Evolutionary conservation across 1,284 basidiomycete species (phyloP), one percentile per base, ranked within the genome.

Genomic region (Moniliophthora roreri): DNA sequence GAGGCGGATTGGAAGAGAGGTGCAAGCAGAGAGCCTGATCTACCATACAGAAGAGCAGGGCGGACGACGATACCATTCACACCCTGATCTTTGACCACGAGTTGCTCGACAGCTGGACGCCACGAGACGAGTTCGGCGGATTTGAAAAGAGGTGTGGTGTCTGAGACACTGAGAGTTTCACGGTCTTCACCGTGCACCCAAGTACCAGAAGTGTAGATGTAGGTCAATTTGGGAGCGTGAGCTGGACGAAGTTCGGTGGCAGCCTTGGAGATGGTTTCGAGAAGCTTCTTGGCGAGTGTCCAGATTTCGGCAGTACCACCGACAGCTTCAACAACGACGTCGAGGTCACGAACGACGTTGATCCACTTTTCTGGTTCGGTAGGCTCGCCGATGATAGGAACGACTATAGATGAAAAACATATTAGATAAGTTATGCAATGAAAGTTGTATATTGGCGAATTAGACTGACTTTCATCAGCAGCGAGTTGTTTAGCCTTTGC

Each of bases 31-130:
- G 77, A 78, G 1, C 69, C 79, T n/a, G 67, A 63, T 32, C 70
- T 69, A 0, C 80, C 80, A 54, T 81, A 82, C 9, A 82, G 52
- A 23, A 80, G 54, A 0, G 72, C 62, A 0, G 79, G 78, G 3
- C 81, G 73, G 34, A 82, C 68, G 50, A 82, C 79, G 55, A 81
- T 77, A 1, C 78, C 79, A 54, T 78, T 74, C 9, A 82, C 53
- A 11, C 63, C 58, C 0, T 63, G 40, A 53, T 68, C 61, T 3
- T 39, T 58, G 39, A 70, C 55, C n/a, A 77, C 65, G 16, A 54
- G 54, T 58, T 74, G 69, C 57, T 79, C 76, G 20, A 68, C 52
- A 16, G 45, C 64, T 0, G 67, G 66, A 18, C 72, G 67, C 76
- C 75, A 78, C 0, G 66, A 52, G 13, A 69, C 66, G 50, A 75